These are phyloP conservation scores for Teunomyces funiuensis DNA, from an alignment of 805 yeast species.

Conservation along the genomic window DNA sequence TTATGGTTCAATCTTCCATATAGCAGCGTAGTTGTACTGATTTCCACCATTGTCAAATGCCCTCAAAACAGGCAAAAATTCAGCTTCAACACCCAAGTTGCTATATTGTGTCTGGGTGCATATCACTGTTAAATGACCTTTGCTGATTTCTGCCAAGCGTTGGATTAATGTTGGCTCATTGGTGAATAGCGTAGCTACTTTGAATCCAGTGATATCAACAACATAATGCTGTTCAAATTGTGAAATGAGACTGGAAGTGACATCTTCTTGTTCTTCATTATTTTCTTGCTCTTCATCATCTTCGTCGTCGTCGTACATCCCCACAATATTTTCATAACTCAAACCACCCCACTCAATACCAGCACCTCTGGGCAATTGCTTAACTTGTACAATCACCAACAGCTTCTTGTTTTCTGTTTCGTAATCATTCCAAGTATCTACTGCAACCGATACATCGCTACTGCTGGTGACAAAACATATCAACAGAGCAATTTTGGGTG, in stretches of 20 bases:
- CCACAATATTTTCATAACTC: conserved; percentile 40
- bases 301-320: conserved; percentile 42
- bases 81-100: not conserved
- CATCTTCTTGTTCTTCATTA: not conserved
- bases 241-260: not conserved
- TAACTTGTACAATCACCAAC: conserved; percentile 55
- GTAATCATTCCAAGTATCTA: conserved; percentile 49
- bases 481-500: conserved; percentile 43
- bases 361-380: conserved; percentile 62
- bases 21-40: conserved; percentile 1
- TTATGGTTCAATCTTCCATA: conserved; percentile 4
- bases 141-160: not conserved
- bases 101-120: not conserved
- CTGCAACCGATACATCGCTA: conserved; percentile 27
- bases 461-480: conserved; percentile 54
- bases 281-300: conserved; percentile 33
- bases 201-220: conserved; percentile 3
- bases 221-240: conserved; percentile 1
- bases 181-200: conserved; percentile 5
- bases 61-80: conserved; percentile 6
- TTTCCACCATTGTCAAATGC: conserved; percentile 1
- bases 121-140: not conserved
- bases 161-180: conserved; percentile 1
- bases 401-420: conserved; percentile 19
- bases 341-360: conserved; percentile 76